A percentile compares a stretch with the other conserved stretches of the same genome.
phyloP scores from a whole-genome alignment of 1,284 basidiomycete species.

The Sparassis latifolia region DNA sequence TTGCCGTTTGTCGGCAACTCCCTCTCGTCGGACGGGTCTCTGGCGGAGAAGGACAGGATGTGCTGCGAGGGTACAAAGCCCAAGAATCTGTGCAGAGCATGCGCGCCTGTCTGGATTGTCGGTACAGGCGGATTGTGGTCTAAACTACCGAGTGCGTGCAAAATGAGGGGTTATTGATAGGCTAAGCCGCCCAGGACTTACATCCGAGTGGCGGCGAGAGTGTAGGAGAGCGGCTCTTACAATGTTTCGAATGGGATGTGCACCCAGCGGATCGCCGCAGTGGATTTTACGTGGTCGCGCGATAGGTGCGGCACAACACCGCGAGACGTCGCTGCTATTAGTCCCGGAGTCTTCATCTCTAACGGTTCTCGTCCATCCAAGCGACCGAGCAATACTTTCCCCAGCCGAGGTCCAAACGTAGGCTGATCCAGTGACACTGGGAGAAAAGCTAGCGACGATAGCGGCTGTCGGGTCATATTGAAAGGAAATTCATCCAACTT shows the following conservation, averaged over 20 bases:
- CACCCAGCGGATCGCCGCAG: constrained; percentile 51
- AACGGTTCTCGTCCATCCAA: constrained; percentile 13
- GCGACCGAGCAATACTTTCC: constrained; percentile 11
- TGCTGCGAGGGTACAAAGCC: constrained; percentile 45
- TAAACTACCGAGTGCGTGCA: constrained; percentile 34
- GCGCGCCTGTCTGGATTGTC: constrained; percentile 41
- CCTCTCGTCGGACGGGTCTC: constrained; percentile 57
- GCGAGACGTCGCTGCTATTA: constrained; percentile 59
- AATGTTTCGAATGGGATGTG: constrained; percentile 75
- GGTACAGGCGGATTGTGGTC: constrained; percentile 57
- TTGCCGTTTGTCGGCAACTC: constrained; percentile 69
- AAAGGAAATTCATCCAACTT: background rate
- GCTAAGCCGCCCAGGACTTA: background rate
- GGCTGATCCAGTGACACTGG: background rate
- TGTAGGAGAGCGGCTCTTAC: constrained; percentile 40
- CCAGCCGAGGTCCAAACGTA: constrained; percentile 14
- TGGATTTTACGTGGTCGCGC: constrained; percentile 46
- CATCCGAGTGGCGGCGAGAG: background rate
- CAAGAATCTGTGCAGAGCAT: constrained; percentile 53
- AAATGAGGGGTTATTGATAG: background rate
- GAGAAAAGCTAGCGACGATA: constrained; percentile 2
- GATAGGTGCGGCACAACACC: constrained; percentile 73
- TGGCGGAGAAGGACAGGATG: constrained; percentile 51
- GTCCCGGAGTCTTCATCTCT: constrained; percentile 50
- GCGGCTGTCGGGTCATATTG: background rate